Evolutionary conservation across 108 stramenopile genomes (phyloP), one percentile per base, ranked within the genome.

Genomic region (Fragilaria crotonensis): DNA sequence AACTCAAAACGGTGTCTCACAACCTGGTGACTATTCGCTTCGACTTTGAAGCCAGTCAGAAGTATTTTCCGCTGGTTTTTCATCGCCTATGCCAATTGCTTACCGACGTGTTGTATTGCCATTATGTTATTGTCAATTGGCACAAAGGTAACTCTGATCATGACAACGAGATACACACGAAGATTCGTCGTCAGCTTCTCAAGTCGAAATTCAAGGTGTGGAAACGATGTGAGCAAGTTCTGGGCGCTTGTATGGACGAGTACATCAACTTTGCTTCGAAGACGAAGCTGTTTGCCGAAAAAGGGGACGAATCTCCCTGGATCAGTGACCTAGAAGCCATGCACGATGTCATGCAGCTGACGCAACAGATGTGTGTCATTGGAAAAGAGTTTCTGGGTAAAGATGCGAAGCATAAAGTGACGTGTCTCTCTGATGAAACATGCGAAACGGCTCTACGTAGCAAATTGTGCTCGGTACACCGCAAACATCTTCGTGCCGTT

Each of bases 1-100:
- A 60, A 27, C 22, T 73, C 46, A 28, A 52, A 50, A 29, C 46
- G 33, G 32, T 60, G 52, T 67, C 58, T 5, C 66, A 75, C 20
- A 80, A 80, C 49, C 59, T 80, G 17, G 68, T 75, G 1, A 75
- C 75, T 19, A 80, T 80, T 9, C 74, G 79, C 3, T 75, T 80
- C 29, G 70, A 70, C 32, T 76, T 75, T 47, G 79, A 76, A 48
- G 14, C 14, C 27, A 59, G 46, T 22, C 2, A 52, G 21, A 54
- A 54, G 45, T 66, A 63, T 14, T 33, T 80, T 22, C 71, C 75
- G 3, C 48, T 56, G 20, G 66, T 79, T 17, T 65, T 55, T 45
- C 79, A 77, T 57, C 59, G 49, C 21, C 60, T 81, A n/a, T 77
- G 75, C 28, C 25, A 46, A 19, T 21, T 5, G 5, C 54, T 64